Base-by-base conservation (phyloP, 768 basidiomycete genomes). In the Boletus reticuloceps region DNA sequence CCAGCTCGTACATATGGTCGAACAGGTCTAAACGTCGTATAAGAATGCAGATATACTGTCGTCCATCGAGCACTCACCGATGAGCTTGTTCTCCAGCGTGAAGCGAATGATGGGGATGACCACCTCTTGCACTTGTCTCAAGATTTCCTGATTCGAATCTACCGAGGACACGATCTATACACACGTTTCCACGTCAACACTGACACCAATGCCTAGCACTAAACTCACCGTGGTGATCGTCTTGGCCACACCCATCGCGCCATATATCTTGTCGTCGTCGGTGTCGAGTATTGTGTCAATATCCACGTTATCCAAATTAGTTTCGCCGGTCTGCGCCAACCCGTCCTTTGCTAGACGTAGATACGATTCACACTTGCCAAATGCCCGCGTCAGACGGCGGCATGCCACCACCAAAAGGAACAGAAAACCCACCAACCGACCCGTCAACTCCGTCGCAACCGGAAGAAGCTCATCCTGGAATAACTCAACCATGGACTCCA, bases 261-360 rank as follows among this genome's bases (percentile, higher is more conserved):
- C 85, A 57, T 91, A 89, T 2, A 87, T 84, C 77, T 94, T 94
- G 70, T 94, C 90, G 51, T 92, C 89, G 51, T 89, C 87, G n/a
- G 68, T 74, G 40, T 82, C 81, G 60, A 85, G 68, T 40, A 82
- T 58, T 4, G 78, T 62, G 29, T 89, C 89, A 34, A 85, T 64
- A 58, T 87, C 85, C 14, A 79, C 72, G 49, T 77, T 77, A 4
- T 77, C 73, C 29, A 69, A 68, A 12, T 78, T 77, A n/a, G 72
- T 68, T 53, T 85, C 83, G 20, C 83, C 82, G 11, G 65, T 62
- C 39, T 78, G 75, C 13, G 73, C 69, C 42, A 87, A 72, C 47
- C 81, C 80, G 54, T 96, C 93, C 50, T 80, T 79, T 9, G 88
- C 82, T 25, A 93, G 79, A 41, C 93, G 89, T 59, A 85, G 71